Evolutionary conservation across 176 grass and related monocot species (phyloP).

Genomic region (Puccinellia tenuiflora): DNA sequence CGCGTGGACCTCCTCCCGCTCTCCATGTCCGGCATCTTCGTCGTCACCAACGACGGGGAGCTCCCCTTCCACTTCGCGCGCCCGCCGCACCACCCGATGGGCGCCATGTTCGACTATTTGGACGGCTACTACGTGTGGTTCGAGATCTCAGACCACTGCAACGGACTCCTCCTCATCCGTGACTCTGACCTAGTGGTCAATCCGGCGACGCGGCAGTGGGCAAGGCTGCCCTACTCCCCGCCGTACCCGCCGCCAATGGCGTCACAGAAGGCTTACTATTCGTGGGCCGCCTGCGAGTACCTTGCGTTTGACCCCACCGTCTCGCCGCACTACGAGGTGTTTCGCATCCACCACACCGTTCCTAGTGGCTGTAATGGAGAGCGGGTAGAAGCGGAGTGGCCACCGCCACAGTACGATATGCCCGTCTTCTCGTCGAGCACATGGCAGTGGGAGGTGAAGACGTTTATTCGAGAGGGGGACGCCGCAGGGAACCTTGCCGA

Average conservation of each 20-base stretch:
- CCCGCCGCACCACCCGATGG: not conserved
- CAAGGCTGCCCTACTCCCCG: not conserved
- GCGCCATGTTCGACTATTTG: not conserved
- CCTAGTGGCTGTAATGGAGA: no score
- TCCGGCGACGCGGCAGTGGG: not conserved
- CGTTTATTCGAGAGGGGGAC: not conserved
- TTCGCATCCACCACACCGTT: not conserved
- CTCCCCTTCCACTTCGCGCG: not conserved
- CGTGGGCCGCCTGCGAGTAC: not conserved
- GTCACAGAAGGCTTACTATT: not conserved
- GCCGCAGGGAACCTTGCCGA: not conserved
- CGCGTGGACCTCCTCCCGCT: not conserved
- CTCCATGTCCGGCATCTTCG: not conserved
- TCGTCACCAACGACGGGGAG: not conserved
- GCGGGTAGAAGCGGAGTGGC: not conserved
- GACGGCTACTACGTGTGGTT: not conserved
- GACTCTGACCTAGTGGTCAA: not conserved
- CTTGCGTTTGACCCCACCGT: not conserved
- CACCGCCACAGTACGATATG: not conserved
- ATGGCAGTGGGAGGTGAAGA: not conserved
- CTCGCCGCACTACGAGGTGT: not conserved
- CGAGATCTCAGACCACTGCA: not conserved
- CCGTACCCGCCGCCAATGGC: not conserved
- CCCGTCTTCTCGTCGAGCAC: not conserved
- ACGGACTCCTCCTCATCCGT: not conserved